phyloP scores from a whole-genome alignment of 495 filamentous ascomycete genomes.

The Daldinia vernicosa region DNA sequence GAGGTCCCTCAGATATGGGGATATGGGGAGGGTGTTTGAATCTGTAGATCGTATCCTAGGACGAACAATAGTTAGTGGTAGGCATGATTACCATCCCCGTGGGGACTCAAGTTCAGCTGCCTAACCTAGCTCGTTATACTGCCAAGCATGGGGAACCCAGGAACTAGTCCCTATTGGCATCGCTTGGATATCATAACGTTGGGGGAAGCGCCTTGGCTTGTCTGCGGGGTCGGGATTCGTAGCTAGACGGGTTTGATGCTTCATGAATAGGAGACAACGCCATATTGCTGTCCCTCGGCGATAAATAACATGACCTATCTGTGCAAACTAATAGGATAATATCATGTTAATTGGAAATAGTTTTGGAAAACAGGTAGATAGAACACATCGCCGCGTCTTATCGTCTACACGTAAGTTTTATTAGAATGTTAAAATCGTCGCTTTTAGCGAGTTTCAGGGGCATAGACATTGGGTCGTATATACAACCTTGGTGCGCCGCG shows the following conservation, averaged over 20 bases:
- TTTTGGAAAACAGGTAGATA: neutral
- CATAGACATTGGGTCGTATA: slow-evolving; percentile 1
- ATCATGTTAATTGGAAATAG: neutral
- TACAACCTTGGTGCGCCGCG: slow-evolving; percentile 21
- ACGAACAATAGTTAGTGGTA: neutral
- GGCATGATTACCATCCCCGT: neutral
- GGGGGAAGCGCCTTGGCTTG: slow-evolving; percentile 7
- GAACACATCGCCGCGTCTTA: neutral
- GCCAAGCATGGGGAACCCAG: slow-evolving; percentile 24
- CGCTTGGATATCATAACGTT: neutral
- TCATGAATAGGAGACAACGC: neutral
- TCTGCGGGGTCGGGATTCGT: slow-evolving; percentile 25
- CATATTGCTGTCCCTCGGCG: neutral
- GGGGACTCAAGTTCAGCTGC: slow-evolving; percentile 4
- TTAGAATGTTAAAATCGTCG: neutral
- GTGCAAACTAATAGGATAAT: neutral
- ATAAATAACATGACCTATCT: neutral
- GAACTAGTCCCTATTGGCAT: slow-evolving; percentile 18
- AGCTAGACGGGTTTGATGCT: neutral
- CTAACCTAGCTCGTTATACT: slow-evolving; percentile 13
- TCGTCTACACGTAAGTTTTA: neutral
- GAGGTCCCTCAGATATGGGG: no score
- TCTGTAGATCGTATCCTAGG: neutral
- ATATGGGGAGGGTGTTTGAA: no score
- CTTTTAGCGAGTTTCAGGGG: neutral